phyloP scores from a whole-genome alignment of 1,139 yeast genomes.

The Yamadazyma buinensis region DNA sequence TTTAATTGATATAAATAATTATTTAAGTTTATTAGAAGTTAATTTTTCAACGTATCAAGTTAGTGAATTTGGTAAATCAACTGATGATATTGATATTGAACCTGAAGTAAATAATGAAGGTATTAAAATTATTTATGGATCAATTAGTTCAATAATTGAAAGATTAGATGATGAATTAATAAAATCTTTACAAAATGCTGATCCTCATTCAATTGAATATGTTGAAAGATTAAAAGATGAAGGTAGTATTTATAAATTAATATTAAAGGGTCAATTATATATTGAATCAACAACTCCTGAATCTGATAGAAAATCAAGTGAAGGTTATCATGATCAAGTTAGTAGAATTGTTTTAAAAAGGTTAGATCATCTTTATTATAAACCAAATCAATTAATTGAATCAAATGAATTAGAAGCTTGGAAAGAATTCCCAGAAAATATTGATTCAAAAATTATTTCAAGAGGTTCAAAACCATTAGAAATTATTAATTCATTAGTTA shows the following conservation, averaged over 20 bases:
- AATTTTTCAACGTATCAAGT: constrained; percentile 60
- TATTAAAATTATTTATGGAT: constrained; percentile 73
- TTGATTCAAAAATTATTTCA: constrained; percentile 32
- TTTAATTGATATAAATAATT: constrained; percentile 55
- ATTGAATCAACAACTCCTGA: constrained; percentile 62
- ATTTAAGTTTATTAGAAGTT: constrained; percentile 67
- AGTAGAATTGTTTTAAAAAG: constrained; percentile 81
- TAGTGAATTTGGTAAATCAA: constrained; percentile 68
- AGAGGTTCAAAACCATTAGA: constrained; percentile 31
- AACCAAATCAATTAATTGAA: constrained; percentile 72
- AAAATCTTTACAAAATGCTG: constrained; percentile 80
- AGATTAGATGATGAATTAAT: constrained; percentile 94
- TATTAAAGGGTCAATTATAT: constrained; percentile 83
- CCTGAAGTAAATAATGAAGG: constrained; percentile 68
- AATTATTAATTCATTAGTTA: constrained; percentile 63
- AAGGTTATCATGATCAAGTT: constrained; percentile 51
- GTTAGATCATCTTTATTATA: constrained; percentile 90
- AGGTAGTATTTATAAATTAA: constrained; percentile 65
- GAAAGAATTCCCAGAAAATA: constrained; percentile 28
- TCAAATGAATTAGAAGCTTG: constrained; percentile 72
- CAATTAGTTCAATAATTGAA: constrained; percentile 82
- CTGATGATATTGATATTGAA: constrained; percentile 78
- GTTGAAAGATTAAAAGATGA: constrained; percentile 90
- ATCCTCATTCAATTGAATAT: constrained; percentile 94
- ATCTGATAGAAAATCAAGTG: constrained; percentile 30